phyloP scores from a whole-genome alignment of 1,284 basidiomycete species.

The Tylopilus orsonianus region DNA sequence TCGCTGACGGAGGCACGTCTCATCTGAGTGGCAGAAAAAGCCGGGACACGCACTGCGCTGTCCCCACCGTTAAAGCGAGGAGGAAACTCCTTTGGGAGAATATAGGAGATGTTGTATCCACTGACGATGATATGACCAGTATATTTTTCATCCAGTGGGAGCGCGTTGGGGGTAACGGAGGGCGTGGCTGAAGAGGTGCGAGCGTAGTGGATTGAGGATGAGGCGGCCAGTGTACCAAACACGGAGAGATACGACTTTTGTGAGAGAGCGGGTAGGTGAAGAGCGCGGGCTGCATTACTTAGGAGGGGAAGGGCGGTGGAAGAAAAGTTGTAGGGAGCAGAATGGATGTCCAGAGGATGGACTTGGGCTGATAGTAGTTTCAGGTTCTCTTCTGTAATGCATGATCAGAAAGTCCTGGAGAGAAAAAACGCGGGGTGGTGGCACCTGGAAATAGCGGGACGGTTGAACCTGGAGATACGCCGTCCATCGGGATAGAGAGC shows the following conservation, averaged over 20 bases:
- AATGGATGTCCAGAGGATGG: conserved; percentile 69
- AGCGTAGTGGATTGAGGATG: conserved; percentile 39
- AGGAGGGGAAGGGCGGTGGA: conserved; percentile 61
- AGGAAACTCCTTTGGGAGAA: conserved; percentile 72
- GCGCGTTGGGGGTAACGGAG: conserved; percentile 32
- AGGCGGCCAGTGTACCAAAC: conserved; percentile 43
- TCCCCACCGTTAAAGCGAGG: conserved; percentile 41
- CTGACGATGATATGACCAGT: conserved; percentile 74
- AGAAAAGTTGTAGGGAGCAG: conserved; percentile 72
- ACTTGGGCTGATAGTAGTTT: conserved; percentile 69
- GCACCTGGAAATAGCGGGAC: conserved; percentile 72
- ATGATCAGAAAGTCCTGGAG: conserved; percentile 4
- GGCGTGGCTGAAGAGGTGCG: conserved; percentile 33
- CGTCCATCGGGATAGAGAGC: conserved; percentile 69
- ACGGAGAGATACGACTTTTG: conserved; percentile 57
- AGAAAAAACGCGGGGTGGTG: conserved; percentile 12
- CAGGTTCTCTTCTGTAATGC: conserved; percentile 65
- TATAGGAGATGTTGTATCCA: conserved; percentile 72
- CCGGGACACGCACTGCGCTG: conserved; percentile 29
- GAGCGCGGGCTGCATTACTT: conserved; percentile 63
- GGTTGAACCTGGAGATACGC: conserved; percentile 59
- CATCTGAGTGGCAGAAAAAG: conserved; percentile 39
- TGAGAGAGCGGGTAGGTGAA: conserved; percentile 63
- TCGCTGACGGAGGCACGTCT: conserved; percentile 58
- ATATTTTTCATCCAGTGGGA: conserved; percentile 59